Evolutionary conservation across 371 early-diverging fungal genomes (phyloP), one percentile per base, ranked within the genome.

Genomic region (Encephalitozoon cuniculi): DNA sequence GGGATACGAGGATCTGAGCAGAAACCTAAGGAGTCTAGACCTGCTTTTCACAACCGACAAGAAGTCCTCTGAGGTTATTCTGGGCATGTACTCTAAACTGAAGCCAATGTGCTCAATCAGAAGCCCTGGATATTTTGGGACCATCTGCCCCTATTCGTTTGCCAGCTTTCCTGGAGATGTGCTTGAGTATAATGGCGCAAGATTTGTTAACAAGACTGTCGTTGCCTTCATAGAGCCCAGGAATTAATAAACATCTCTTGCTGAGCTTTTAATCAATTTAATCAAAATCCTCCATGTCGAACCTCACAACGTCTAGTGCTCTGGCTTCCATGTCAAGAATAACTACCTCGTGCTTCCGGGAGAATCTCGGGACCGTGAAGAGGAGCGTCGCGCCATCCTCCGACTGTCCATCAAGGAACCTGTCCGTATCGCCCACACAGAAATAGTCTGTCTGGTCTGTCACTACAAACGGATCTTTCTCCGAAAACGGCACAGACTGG

Each of bases 1-100:
- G 11, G 26, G 51, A 15, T 34, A 68, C 8, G 63, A 69, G 23
- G 83, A 81, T 6, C 30, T 77, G n/a, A 21, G 53, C 12, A 77
- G 75, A 49, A 83, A 83, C 71, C 55, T 79, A 0, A 64, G 44
- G 30, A 79, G 79, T 23, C 5, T 25, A 21, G 66, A 68, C 43
- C 23, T 81, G 30, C 23, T 79, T 5, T 54, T 78, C 18, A 59
- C 69, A 7, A 11, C 15, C 32, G 73, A 54, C 26, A 68, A 67
- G 23, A 54, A 66, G 64, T 39, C 70, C 2, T 59, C 68, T 63
- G 34, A 54, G 8, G 34, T 28, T 11, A 59, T 74, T 12, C 46
- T 78, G 41, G 63, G n/a, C 43, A 21, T 81, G 37, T 81, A 81
- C 52, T 66, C 66, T 12, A 49, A 75, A 25, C 55, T 79, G 11